These are phyloP conservation scores for Chrysanthemum makinoi DNA, from an alignment of 129 eudicot genomes.

Conservation along the genomic window DNA sequence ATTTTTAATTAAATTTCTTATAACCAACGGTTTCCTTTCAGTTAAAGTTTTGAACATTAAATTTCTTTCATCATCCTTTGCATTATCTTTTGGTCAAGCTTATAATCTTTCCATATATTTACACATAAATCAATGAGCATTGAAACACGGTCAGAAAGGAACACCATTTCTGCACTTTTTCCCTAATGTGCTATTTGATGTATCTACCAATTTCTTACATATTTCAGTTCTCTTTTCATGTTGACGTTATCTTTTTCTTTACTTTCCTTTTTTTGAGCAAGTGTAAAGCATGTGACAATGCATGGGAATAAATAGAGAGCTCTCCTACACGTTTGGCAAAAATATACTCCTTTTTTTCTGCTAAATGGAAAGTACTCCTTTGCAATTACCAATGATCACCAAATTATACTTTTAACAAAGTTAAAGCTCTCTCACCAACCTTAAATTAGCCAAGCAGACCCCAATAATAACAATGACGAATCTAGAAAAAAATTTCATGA, in stretches of 20 bases:
- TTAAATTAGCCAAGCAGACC: no score
- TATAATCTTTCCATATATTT: background rate
- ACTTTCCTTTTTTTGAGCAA: slow-evolving; percentile 32
- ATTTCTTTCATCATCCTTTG: background rate
- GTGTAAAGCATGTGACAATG: slow-evolving; percentile 41
- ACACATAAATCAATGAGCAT: slow-evolving; percentile 1
- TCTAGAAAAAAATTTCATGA: no score
- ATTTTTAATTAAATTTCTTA: no score
- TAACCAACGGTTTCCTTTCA: background rate
- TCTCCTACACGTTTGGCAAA: slow-evolving; percentile 34
- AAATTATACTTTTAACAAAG: slow-evolving; percentile 25
- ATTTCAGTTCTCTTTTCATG: slow-evolving; percentile 42
- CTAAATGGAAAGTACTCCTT: slow-evolving; percentile 36
- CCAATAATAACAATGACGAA: no score
- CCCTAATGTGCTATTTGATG: slow-evolving; percentile 12
- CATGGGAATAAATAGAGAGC: slow-evolving; percentile 29
- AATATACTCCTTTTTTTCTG: slow-evolving; percentile 21
- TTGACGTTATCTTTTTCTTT: slow-evolving; percentile 42
- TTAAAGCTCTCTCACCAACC: slow-evolving; percentile 3
- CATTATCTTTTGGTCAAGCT: background rate
- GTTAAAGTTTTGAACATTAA: background rate
- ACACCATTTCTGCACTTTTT: slow-evolving; percentile 23
- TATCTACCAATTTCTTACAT: slow-evolving; percentile 21
- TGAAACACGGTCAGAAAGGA: background rate
- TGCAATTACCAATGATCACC: slow-evolving; percentile 45